Evolutionary conservation across 768 basidiomycete genomes (phyloP).

Genomic region (Coprinopsis marcescibilis): DNA sequence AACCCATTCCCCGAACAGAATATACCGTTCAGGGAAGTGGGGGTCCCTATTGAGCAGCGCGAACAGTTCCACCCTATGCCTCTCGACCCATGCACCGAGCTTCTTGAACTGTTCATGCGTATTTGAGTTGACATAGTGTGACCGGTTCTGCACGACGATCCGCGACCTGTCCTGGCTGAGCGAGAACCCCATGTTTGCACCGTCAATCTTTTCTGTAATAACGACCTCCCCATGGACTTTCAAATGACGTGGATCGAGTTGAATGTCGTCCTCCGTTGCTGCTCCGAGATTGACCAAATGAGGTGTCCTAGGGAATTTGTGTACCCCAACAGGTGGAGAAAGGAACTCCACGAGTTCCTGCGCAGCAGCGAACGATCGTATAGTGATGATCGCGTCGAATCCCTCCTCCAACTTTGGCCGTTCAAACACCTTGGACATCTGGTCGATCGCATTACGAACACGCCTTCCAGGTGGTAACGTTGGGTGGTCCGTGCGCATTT

Average conservation of each 20-base stretch:
- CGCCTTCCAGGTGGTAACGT: slow-evolving; percentile 50
- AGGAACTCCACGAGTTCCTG: slow-evolving; percentile 39
- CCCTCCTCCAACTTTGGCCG: slow-evolving; percentile 45
- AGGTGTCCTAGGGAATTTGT: slow-evolving; percentile 58
- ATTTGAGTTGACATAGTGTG: slow-evolving; percentile 49
- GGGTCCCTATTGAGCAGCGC: slow-evolving; percentile 41
- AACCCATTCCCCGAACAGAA: slow-evolving; percentile 62
- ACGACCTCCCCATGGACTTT: slow-evolving; percentile 28
- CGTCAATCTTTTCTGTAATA: slow-evolving; percentile 62
- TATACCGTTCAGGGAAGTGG: slow-evolving; percentile 50
- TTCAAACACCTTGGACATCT: slow-evolving; percentile 44
- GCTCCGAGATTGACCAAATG: slow-evolving; percentile 57
- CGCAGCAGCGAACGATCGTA: slow-evolving; percentile 48
- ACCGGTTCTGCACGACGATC: slow-evolving; percentile 55
- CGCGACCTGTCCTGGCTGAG: slow-evolving; percentile 41
- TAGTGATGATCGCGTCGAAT: slow-evolving; percentile 41
- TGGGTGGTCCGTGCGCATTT: slow-evolving; percentile 52
- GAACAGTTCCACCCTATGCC: slow-evolving; percentile 38
- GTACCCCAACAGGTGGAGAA: slow-evolving; percentile 30
- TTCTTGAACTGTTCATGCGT: slow-evolving; percentile 60
- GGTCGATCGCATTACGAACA: slow-evolving; percentile 49
- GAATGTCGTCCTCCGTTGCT: slow-evolving; percentile 49
- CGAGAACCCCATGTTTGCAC: slow-evolving; percentile 63
- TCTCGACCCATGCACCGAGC: slow-evolving; percentile 49
- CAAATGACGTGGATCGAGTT: slow-evolving; percentile 21